A percentile compares a stretch with the other conserved stretches of the same genome.
phyloP scores from a whole-genome alignment of 352 stramenopile genomes.

The Phytophthora idaei region DNA sequence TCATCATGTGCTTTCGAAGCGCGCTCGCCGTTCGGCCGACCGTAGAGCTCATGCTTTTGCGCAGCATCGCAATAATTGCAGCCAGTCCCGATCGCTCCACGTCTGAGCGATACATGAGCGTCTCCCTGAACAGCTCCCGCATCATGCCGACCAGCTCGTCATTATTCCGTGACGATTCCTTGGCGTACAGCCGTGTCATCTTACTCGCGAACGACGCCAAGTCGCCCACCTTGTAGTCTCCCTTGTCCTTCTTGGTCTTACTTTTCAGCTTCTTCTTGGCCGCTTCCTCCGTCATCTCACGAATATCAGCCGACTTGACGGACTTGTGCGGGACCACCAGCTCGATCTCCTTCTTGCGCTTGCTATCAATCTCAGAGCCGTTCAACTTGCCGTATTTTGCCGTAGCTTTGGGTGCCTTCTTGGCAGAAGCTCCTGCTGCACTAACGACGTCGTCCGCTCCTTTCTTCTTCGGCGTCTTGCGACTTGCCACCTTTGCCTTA shows the following conservation, averaged over 20 bases:
- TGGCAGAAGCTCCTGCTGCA: slow-evolving; percentile 22
- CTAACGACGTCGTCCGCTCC: slow-evolving; percentile 31
- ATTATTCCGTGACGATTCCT: slow-evolving; percentile 81
- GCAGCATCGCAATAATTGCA: slow-evolving; percentile 65
- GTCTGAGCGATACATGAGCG: slow-evolving; percentile 70
- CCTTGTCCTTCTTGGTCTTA: slow-evolving; percentile 68
- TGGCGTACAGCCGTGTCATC: slow-evolving; percentile 60
- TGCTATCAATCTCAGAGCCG: slow-evolving; percentile 63
- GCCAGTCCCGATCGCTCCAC: slow-evolving; percentile 72
- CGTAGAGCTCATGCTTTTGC: slow-evolving; percentile 74
- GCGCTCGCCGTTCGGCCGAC: slow-evolving; percentile 74
- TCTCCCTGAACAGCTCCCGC: slow-evolving; percentile 71
- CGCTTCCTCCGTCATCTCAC: slow-evolving; percentile 73
- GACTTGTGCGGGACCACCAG: slow-evolving; percentile 77
- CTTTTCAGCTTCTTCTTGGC: slow-evolving; percentile 61
- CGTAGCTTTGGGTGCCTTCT: slow-evolving; percentile 44
- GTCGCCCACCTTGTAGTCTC: slow-evolving; percentile 70
- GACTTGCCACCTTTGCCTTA: slow-evolving; percentile 73
- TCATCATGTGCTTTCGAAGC: slow-evolving; percentile 81
- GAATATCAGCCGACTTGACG: slow-evolving; percentile 78
- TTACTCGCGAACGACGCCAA: slow-evolving; percentile 60
- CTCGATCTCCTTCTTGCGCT: slow-evolving; percentile 84
- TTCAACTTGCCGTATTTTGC: slow-evolving; percentile 44
- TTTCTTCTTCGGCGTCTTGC: slow-evolving; percentile 78
- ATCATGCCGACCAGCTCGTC: slow-evolving; percentile 81